Percentiles rank a stretch among this genome's conserved stretches.
Evolutionary conservation across 768 basidiomycete genomes (phyloP).

Genomic region (Agaricus subrufescens): DNA sequence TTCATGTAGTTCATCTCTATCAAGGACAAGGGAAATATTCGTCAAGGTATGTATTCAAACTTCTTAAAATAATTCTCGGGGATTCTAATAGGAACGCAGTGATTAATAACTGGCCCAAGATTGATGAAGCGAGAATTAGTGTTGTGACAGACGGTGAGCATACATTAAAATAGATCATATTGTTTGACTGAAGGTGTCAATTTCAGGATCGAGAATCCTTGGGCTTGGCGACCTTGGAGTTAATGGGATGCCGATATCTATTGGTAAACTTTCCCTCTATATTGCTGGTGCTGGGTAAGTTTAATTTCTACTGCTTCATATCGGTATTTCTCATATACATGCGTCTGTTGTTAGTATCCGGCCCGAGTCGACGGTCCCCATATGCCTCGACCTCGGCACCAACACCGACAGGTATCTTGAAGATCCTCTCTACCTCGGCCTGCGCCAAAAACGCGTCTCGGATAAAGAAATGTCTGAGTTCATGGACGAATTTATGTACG

Average conservation of each 20-base stretch:
- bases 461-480: constrained; percentile 69
- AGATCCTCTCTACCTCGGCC: constrained; percentile 88
- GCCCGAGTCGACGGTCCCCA: constrained; percentile 74
- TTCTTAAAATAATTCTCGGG: no score
- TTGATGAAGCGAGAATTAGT: constrained; percentile 76
- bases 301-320: constrained; percentile 14
- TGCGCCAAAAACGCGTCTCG: constrained; percentile 63
- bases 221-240: constrained; percentile 83
- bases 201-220: constrained; percentile 75
- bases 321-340: neutral
- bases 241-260: constrained; percentile 84
- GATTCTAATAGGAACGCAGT: constrained; percentile 28
- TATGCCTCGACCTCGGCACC: constrained; percentile 85
- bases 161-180: neutral
- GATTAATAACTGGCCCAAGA: constrained; percentile 65
- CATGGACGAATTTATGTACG: constrained; percentile 92
- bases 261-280: constrained; percentile 91
- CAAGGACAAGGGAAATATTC: constrained; percentile 79
- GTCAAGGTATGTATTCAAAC: constrained; percentile 28
- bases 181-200: constrained; percentile 19
- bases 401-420: constrained; percentile 76
- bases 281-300: constrained; percentile 81
- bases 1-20: constrained; percentile 63
- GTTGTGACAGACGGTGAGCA: constrained; percentile 84
- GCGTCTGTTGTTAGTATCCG: constrained; percentile 47